A percentile compares a stretch with the other conserved stretches of the same genome.
phyloP scores from a whole-genome alignment of 768 basidiomycete species.

The Xanthoconium stramineum region DNA sequence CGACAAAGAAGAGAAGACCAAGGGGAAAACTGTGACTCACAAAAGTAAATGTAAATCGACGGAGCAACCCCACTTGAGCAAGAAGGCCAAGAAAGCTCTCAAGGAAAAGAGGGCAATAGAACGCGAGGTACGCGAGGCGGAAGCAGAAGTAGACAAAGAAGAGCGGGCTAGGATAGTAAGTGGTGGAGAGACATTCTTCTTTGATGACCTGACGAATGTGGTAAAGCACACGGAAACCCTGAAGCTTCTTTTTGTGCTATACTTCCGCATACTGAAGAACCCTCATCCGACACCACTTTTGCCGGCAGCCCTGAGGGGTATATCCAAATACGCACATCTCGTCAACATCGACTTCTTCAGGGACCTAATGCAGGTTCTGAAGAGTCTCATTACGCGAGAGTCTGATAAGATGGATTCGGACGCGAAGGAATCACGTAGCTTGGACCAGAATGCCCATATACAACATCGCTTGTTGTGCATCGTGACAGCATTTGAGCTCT shows the following conservation, averaged over 20 bases:
- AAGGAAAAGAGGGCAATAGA: constrained; percentile 90
- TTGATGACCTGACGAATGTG: constrained; percentile 20
- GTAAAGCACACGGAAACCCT: constrained; percentile 94
- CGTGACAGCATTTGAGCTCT: constrained; percentile 94
- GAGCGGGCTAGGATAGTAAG: constrained; percentile 79
- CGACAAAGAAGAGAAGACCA: constrained; percentile 49
- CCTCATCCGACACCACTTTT: constrained; percentile 75
- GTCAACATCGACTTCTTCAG: constrained; percentile 99
- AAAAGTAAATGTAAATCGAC: constrained; percentile 55
- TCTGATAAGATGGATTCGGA: constrained; percentile 40
- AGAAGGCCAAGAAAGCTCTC: constrained; percentile 80
- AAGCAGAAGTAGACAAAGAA: constrained; percentile 89
- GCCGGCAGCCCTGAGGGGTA: constrained; percentile 85
- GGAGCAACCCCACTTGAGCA: constrained; percentile 78
- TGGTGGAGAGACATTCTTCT: constrained; percentile 18
- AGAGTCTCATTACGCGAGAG: constrained; percentile 64
- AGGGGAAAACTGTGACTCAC: constrained; percentile 38
- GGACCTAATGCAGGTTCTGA: constrained; percentile 86
- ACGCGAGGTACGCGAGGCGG: constrained; percentile 91
- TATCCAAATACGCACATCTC: constrained; percentile 90
- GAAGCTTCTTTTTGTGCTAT: constrained; percentile 94
- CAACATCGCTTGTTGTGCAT: constrained; percentile 77
- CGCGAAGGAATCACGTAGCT: constrained; percentile 28
- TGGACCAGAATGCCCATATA: constrained; percentile 39
- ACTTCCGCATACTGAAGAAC: constrained; percentile 93